Evolutionary conservation across 345 rosid species (phyloP), one percentile per base, ranked within the genome.

Genomic region (Xanthoceras sorbifolium): DNA sequence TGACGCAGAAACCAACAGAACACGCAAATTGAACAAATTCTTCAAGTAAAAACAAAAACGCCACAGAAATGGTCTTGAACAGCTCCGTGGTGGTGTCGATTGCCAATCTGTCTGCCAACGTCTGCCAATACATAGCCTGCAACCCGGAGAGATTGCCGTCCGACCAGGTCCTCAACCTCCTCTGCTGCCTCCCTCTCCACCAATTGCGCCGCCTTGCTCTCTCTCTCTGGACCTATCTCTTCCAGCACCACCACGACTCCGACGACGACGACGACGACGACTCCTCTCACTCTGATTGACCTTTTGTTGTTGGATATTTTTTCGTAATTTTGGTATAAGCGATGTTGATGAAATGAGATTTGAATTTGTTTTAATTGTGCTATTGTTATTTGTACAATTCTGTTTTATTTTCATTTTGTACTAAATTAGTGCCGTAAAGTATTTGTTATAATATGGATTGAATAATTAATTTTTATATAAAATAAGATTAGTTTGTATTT

Each of bases 121-220:
- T 84, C 0, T 95, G 96, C 84, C 98, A 95, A 82, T 92, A 90
- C 80, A 70, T 95, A 75, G 94, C 99, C 3, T 93, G 98, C 84
- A 95, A 95, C 32, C 99, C 98, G 0, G 93, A 95, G 78, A 81
- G 90, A 23, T 82, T 95, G 46, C 82, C 85, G 44, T 82, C 88
- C 79, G 96, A 85, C 76, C 89, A 87, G 80, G 92, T 92, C 26
- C 72, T 93, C 72, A 74, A 73, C 52, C 89, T 90, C 76, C 79
- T 93, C 86, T 91, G 82, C 86, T 84, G 89, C 79, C 57, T 88
- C 63, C 97, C 98, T 76, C 82, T 87, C 77, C 89, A 71, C 23
- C 88, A 88, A 28, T 69, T 93, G 55, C 87, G 91, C 69, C 97
- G 94, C 52, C 77, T 94, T 73, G 84, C 86, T 54, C 82, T 81